A percentile compares a stretch with the other conserved stretches of the same genome.
These are phyloP conservation scores for Globisporangium spiculum DNA, from an alignment of 352 stramenopile genomes.

Conservation along the genomic window DNA sequence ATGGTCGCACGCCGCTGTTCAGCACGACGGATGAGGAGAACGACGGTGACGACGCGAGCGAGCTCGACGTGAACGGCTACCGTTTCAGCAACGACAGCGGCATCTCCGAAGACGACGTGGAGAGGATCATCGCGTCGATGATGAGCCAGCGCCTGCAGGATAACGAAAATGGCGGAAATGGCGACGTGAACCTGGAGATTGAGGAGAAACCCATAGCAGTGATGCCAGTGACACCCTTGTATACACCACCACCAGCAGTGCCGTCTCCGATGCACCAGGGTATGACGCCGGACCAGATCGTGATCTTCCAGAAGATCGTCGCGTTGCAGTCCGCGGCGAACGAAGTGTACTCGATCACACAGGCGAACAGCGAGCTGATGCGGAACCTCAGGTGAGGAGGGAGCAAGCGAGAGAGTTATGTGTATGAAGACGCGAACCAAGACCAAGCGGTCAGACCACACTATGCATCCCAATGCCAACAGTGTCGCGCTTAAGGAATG, in stretches of 20 bases:
- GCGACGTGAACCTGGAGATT: neutral
- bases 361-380: conserved; percentile 48
- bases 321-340: conserved; percentile 37
- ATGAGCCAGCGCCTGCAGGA: neutral
- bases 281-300: conserved; percentile 12
- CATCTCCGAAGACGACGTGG: conserved; percentile 14
- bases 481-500: too few relatives aligned
- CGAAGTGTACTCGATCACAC: conserved; percentile 38
- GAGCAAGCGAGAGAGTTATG: neutral
- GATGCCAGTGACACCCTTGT: neutral
- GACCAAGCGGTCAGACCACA: neutral
- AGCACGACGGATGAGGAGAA: conserved; percentile 3
- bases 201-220: conserved; percentile 12
- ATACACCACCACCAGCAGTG: neutral
- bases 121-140: conserved; percentile 16
- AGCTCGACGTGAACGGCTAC: conserved; percentile 13
- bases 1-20: neutral
- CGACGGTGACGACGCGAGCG: conserved; percentile 2
- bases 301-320: conserved; percentile 31
- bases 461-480: too few relatives aligned
- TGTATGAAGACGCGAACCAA: neutral
- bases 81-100: conserved; percentile 16
- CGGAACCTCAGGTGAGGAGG: conserved; percentile 15
- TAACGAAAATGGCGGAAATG: neutral
- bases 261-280: neutral